Base-by-base conservation (phyloP, 768 basidiomycete species). In the Suillus sp. region DNA sequence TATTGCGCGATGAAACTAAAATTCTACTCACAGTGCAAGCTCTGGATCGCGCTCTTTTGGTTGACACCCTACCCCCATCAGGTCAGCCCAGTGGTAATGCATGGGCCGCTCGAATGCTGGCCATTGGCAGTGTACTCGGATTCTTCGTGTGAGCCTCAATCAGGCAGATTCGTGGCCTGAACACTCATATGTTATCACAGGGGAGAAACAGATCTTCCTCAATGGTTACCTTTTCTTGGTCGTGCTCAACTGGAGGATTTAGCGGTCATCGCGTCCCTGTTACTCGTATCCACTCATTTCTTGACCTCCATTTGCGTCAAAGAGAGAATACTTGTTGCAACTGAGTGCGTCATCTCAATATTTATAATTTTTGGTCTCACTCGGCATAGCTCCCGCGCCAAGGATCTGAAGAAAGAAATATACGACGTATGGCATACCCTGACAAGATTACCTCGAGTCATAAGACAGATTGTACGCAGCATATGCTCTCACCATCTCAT, bases 41-140 rank as follows among this genome's bases (percentile, higher is more conserved):
- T 0, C 86, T 94, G 22, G 94, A 97, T 73, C 91, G 96, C 55
- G 93, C 95, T 0, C 83, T 97, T 11, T 79, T 98, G 9, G 93
- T 99, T 0, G 96, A 99, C 71, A 91, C 84, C 0, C 75, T 96
- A 4, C 89, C 94, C 0, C 78, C 90, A 0, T 72, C 83, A 1
- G 80, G 86, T 30, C 96, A 99, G 73, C 87, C 95, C 7, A 79
- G 84, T 10, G 95, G 92, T 1, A 97, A 96, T 71, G 96, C 96
- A 0, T 99, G 96, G 96, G 96, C 94, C 0, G 93, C 92, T 0
- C 80, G 91, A n/a, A 96, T 97, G 93, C 78, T 91, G 51, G 93
- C 92, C 1, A 70, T 95, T 32, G 96, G 96, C 13, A 88, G 91
- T 61, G 89, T 96, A 0, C 79, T 87, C 2, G 95, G 95, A 0